Conservation (phyloP, 2,329 filamentous ascomycete species). For the Xylaria sp. region DNA sequence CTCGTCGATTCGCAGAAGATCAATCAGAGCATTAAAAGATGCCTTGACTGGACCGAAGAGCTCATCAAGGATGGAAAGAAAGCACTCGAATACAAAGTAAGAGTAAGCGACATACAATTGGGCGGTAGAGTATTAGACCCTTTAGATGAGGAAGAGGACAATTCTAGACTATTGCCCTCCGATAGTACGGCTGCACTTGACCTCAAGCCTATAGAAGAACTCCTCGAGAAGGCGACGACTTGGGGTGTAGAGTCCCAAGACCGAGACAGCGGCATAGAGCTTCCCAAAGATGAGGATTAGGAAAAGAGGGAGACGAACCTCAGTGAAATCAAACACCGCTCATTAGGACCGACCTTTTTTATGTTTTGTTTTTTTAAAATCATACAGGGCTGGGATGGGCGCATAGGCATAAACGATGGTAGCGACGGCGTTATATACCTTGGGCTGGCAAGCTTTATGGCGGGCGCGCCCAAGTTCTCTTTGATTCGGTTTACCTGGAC, state of each 20-base stretch:
- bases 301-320: slow-evolving; percentile 14
- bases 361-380: slow-evolving; percentile 2
- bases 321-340: slow-evolving; percentile 30
- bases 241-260: slow-evolving; percentile 55
- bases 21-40: slow-evolving; percentile 92
- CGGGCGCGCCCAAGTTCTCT: slow-evolving; percentile 9
- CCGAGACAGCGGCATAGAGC: slow-evolving; percentile 64
- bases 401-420: slow-evolving; percentile 34
- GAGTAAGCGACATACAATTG: slow-evolving; percentile 80
- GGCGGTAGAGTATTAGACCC: slow-evolving; percentile 80
- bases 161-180: slow-evolving; percentile 42
- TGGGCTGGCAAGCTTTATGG: slow-evolving; percentile 31
- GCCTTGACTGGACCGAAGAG: slow-evolving; percentile 88
- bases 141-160: slow-evolving; percentile 63
- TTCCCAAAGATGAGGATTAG: slow-evolving; percentile 55
- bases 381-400: slow-evolving; percentile 29
- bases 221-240: slow-evolving; percentile 37
- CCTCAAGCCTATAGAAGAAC: slow-evolving; percentile 35
- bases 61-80: slow-evolving; percentile 90
- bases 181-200: slow-evolving; percentile 44
- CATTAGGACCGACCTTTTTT: slow-evolving; percentile 27
- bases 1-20: slow-evolving; percentile 93
- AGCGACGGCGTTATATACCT: slow-evolving; percentile 39
- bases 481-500: slow-evolving; percentile 27
- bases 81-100: slow-evolving; percentile 85